phyloP scores from a whole-genome alignment of 78 protist genomes.

The Planoprotostelium fungivorum region DNA sequence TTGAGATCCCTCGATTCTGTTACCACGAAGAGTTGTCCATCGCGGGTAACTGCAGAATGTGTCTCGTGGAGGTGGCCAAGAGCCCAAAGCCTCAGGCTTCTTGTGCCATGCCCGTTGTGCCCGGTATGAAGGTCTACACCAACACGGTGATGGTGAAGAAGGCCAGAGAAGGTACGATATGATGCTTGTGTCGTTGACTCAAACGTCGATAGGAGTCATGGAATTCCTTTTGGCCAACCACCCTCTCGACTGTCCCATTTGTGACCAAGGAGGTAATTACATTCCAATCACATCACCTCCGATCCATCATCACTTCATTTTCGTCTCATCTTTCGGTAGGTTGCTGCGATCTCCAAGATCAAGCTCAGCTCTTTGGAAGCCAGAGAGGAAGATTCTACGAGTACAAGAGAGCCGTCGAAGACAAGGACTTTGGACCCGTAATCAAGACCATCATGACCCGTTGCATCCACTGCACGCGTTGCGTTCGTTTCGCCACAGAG shows the following conservation, averaged over 20 bases:
- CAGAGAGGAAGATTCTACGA: background rate
- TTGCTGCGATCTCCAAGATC: constrained; percentile 75
- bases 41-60: constrained; percentile 92
- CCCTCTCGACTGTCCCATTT: constrained; percentile 80
- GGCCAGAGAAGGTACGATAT: constrained; percentile 15
- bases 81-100: constrained; percentile 77
- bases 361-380: constrained; percentile 6
- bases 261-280: constrained; percentile 82
- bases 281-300: too few relatives aligned
- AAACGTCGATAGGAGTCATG: constrained; percentile 80
- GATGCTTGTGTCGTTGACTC: background rate
- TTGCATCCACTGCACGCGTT: constrained; percentile 86
- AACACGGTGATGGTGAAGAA: constrained; percentile 57
- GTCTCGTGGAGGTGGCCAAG: constrained; percentile 81
- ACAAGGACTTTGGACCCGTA: constrained; percentile 78
- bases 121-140: constrained; percentile 70
- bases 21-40: constrained; percentile 79
- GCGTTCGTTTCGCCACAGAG: constrained; percentile 74
- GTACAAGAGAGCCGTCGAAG: constrained; percentile 75
- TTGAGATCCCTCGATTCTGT: constrained; percentile 83
- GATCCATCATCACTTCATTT: background rate
- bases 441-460: constrained; percentile 80
- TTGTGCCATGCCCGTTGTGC: constrained; percentile 78
- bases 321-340: background rate
- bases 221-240: constrained; percentile 80